Base-by-base conservation (phyloP, 441 rosid genomes). In the Corymbia citriodora region DNA sequence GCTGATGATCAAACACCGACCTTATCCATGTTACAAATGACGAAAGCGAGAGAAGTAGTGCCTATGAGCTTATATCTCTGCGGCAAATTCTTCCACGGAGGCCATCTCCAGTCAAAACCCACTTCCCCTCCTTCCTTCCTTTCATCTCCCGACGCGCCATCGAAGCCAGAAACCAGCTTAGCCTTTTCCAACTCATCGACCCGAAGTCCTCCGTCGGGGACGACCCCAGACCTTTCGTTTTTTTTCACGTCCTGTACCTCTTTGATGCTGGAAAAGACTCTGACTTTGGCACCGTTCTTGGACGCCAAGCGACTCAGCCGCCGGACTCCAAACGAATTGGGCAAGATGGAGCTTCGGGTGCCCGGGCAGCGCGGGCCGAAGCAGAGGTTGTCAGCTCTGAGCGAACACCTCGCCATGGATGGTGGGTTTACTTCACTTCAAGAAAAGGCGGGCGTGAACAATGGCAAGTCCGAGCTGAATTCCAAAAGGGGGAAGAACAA, bases 1-100 rank as follows among this genome's bases (percentile, higher is more conserved):
- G 65, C 10, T 8, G 19, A 83, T 48, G 79, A 65, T 27, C 40
- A 86, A 81, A 70, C 6, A 63, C 81, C 54, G 87, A 97, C 99
- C 97, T 98, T 98, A 91, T 96, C 99, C 99, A 98, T 98, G 92
- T 97, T 97, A 92, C 99, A 96, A 89, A 98, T 95, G 93, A 98
- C 98, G 89, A 98, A 98, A 68, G 99, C 98, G 59, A 96, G 96
- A 6, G 99, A 96, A 89, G 98, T 97, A 45, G 98, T 95, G 87
- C 97, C 97, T n/a, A 96, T 95, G 72, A 97, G 96, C 93, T 95
- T 96, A 90, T 97, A 98, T 94, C 99, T 94, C 88, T 91, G 93
- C 89, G 99, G 98, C 88, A 96, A 45, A 92, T 94, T 93, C 93
- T 94, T 95, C 99, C 99, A 96, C 13, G 95, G 98, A 87, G 98